Evolutionary conservation across 306 rosid genomes (phyloP).

Genomic region (Trifolium fragiferum): DNA sequence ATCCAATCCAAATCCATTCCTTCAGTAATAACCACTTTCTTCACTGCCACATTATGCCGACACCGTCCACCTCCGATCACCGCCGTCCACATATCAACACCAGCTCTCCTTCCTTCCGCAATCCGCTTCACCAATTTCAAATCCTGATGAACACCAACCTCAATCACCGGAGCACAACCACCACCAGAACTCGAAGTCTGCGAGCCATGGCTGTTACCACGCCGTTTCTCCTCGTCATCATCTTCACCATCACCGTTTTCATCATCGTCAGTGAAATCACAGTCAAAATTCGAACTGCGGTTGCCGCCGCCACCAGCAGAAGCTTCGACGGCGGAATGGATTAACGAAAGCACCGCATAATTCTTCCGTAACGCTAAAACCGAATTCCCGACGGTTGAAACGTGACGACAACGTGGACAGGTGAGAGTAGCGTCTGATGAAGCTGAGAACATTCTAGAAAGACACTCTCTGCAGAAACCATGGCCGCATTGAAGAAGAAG

Average conservation of each 20-base stretch:
- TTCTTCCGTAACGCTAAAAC: slow-evolving; percentile 87
- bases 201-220: slow-evolving; percentile 64
- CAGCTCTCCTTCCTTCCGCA: slow-evolving; percentile 79
- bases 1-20: slow-evolving; percentile 88
- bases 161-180: slow-evolving; percentile 92
- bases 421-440: slow-evolving; percentile 70
- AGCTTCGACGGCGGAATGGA: slow-evolving; percentile 52
- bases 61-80: slow-evolving; percentile 65
- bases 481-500: slow-evolving; percentile 98
- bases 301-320: slow-evolving; percentile 7
- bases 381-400: slow-evolving; percentile 86
- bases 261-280: slow-evolving; percentile 73
- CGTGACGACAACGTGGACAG: slow-evolving; percentile 94
- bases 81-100: slow-evolving; percentile 89
- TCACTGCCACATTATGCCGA: slow-evolving; percentile 80
- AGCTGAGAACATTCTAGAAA: slow-evolving; percentile 81
- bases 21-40: slow-evolving; percentile 69
- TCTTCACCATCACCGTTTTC: slow-evolving; percentile 49
- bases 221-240: slow-evolving; percentile 49
- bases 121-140: slow-evolving; percentile 71
- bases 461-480: slow-evolving; percentile 91
- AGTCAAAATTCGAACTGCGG: slow-evolving; percentile 52
- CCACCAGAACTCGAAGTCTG: slow-evolving; percentile 73
- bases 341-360: slow-evolving; percentile 83
- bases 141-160: slow-evolving; percentile 80